These are phyloP conservation scores for Kodamaea lidongshanica DNA, from an alignment of 805 yeast genomes.

Conservation along the genomic window DNA sequence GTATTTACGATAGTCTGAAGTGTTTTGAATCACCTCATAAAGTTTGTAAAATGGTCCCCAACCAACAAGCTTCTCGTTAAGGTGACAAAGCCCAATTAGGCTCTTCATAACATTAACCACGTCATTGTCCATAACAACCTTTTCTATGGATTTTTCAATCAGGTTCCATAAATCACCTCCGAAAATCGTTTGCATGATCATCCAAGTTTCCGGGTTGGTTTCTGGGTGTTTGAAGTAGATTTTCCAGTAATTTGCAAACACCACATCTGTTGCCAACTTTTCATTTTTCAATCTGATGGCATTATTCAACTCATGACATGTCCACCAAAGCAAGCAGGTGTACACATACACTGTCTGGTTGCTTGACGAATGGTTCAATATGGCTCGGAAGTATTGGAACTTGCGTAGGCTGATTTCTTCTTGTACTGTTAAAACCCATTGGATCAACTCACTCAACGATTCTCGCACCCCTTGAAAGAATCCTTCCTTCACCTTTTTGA, in stretches of 20 bases:
- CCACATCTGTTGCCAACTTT: too few relatives aligned
- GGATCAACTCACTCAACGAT: slow-evolving; percentile 18
- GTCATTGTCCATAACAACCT: slow-evolving; percentile 7
- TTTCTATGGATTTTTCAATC: slow-evolving; percentile 16
- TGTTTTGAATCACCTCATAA: slow-evolving; percentile 16
- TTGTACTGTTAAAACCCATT: slow-evolving; percentile 30
- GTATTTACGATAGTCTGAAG: slow-evolving; percentile 21
- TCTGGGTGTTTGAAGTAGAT: slow-evolving; percentile 6
- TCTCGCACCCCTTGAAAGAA: too few relatives aligned
- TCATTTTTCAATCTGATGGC: too few relatives aligned
- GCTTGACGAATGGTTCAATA: too few relatives aligned
- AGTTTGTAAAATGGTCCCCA: slow-evolving; percentile 24
- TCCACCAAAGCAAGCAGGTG: too few relatives aligned
- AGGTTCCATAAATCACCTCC: slow-evolving; percentile 32
- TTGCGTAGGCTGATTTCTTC: too few relatives aligned
- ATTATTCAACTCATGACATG: too few relatives aligned
- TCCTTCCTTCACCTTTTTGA: slow-evolving; percentile 5
- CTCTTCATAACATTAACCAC: slow-evolving; percentile 14
- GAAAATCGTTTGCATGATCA: too few relatives aligned
- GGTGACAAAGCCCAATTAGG: slow-evolving; percentile 6
- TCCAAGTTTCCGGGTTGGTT: too few relatives aligned
- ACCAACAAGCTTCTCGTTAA: slow-evolving; percentile 12
- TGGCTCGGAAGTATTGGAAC: too few relatives aligned
- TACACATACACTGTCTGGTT: too few relatives aligned
- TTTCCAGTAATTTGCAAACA: slow-evolving; percentile 10